Percentiles rank a stretch among this genome's conserved stretches.
These are phyloP conservation scores for Ilex asprella DNA, from an alignment of 257 asterid genomes.

Conservation along the genomic window DNA sequence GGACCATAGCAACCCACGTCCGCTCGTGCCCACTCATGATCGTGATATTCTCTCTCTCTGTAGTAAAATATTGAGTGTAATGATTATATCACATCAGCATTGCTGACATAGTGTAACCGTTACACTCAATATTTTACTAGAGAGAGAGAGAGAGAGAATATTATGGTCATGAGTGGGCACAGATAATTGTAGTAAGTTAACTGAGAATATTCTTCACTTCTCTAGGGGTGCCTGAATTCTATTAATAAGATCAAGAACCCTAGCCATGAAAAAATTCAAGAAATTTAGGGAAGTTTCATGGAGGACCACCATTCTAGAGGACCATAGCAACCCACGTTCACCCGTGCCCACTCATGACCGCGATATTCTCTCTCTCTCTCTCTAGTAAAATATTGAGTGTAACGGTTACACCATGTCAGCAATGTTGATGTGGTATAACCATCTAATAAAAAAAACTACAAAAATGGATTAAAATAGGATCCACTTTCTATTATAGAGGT, in stretches of 20 bases:
- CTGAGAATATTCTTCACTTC: constrained; percentile 1
- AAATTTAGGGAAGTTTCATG: constrained; percentile 11
- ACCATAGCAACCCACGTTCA: constrained; percentile 15
- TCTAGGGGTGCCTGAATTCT: constrained; percentile 1
- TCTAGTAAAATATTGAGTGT: neutral
- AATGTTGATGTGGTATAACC: too few species aligned
- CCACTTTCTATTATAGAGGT: too few species aligned
- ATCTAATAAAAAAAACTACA: too few species aligned
- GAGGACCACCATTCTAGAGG: constrained; percentile 20
- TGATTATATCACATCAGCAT: too few species aligned
- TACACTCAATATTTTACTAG: too few species aligned
- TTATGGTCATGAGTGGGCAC: too few species aligned
- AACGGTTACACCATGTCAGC: too few species aligned
- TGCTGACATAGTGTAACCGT: too few species aligned
- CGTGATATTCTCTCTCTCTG: constrained; percentile 2
- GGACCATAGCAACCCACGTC: constrained; percentile 23
- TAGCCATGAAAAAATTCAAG: neutral
- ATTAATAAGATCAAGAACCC: constrained; percentile 3
- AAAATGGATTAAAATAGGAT: too few species aligned
- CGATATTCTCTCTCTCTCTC: neutral
- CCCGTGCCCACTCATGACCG: constrained; percentile 8
- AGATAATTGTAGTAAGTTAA: neutral
- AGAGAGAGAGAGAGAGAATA: too few species aligned
- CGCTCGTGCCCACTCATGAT: constrained; percentile 6
- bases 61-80: neutral